Conservation (phyloP, 78 protist species). For the Dictyostelium firmibasis region DNA sequence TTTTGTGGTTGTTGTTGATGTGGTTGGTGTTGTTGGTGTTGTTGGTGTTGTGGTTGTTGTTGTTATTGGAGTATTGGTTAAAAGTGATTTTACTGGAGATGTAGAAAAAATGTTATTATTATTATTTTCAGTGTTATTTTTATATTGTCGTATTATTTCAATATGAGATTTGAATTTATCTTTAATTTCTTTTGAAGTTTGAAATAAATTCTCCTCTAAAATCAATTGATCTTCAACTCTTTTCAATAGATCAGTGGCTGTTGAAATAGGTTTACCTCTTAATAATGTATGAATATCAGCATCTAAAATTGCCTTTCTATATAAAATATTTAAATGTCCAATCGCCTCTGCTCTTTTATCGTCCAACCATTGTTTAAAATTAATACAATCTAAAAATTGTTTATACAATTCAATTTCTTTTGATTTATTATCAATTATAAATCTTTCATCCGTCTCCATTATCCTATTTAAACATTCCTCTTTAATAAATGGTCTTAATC, state of each 20-base stretch:
- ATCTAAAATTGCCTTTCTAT: slow-evolving; percentile 56
- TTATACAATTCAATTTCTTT: slow-evolving; percentile 73
- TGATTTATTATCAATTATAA: slow-evolving; percentile 30
- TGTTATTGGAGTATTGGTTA: no score
- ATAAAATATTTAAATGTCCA: slow-evolving; percentile 40
- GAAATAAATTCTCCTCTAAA: slow-evolving; percentile 60
- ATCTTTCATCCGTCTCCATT: slow-evolving; percentile 23
- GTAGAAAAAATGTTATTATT: not conserved
- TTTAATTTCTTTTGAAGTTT: slow-evolving; percentile 63
- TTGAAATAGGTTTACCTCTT: slow-evolving; percentile 21
- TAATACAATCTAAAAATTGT: slow-evolving; percentile 54
- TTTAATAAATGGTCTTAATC: slow-evolving; percentile 47
- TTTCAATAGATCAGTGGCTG: slow-evolving; percentile 41
- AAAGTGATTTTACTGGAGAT: not conserved
- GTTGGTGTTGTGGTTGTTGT: not conserved
- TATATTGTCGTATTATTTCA: slow-evolving; percentile 28
- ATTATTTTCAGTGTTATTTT: not conserved
- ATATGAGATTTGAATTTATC: slow-evolving; percentile 42
- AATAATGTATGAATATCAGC: slow-evolving; percentile 38
- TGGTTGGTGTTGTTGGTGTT: no score
- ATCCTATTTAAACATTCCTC: slow-evolving; percentile 23
- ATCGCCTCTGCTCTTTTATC: slow-evolving; percentile 63
- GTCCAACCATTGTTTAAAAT: slow-evolving; percentile 72
- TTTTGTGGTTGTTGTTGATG: not conserved
- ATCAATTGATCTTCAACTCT: slow-evolving; percentile 72